Conservation (phyloP, 768 basidiomycete species). For the Amanita muscaria region DNA sequence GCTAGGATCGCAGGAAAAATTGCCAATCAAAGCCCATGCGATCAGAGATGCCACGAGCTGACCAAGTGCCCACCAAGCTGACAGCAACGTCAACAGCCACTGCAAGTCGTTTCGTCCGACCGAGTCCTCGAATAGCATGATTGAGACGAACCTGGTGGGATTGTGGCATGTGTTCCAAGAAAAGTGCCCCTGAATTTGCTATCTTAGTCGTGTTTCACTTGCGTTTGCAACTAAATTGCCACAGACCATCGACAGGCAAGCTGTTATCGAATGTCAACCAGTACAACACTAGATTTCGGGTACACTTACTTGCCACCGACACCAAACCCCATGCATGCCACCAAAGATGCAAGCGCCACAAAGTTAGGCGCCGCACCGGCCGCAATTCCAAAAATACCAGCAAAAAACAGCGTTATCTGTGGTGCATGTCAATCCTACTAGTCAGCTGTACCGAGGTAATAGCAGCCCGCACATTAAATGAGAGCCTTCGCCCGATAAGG, state of each 20-base stretch:
- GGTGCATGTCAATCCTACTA: neutral
- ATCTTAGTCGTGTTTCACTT: neutral
- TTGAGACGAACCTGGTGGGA: slow-evolving; percentile 27
- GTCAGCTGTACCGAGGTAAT: neutral
- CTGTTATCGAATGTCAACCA: too few relatives aligned
- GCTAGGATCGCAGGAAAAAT: slow-evolving; percentile 38
- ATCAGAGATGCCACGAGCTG: slow-evolving; percentile 42
- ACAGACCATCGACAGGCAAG: slow-evolving; percentile 43
- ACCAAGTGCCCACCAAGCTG: slow-evolving; percentile 45
- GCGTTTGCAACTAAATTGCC: neutral
- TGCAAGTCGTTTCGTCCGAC: slow-evolving; percentile 15
- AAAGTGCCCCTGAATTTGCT: slow-evolving; percentile 27
- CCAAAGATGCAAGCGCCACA: slow-evolving; percentile 34
- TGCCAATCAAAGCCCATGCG: slow-evolving; percentile 48
- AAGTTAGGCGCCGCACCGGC: slow-evolving; percentile 39
- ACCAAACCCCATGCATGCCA: slow-evolving; percentile 41
- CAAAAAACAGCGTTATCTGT: slow-evolving; percentile 24
- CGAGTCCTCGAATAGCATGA: slow-evolving; percentile 2
- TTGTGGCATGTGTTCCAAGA: slow-evolving; percentile 35
- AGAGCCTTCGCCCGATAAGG: slow-evolving; percentile 36
- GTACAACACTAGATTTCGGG: too few relatives aligned
- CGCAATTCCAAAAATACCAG: slow-evolving; percentile 42
- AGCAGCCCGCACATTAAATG: slow-evolving; percentile 27
- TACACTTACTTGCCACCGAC: slow-evolving; percentile 46
- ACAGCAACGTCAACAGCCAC: slow-evolving; percentile 48